Conservation (phyloP, 2,329 filamentous ascomycete species). For the Ascosphaera apis region DNA sequence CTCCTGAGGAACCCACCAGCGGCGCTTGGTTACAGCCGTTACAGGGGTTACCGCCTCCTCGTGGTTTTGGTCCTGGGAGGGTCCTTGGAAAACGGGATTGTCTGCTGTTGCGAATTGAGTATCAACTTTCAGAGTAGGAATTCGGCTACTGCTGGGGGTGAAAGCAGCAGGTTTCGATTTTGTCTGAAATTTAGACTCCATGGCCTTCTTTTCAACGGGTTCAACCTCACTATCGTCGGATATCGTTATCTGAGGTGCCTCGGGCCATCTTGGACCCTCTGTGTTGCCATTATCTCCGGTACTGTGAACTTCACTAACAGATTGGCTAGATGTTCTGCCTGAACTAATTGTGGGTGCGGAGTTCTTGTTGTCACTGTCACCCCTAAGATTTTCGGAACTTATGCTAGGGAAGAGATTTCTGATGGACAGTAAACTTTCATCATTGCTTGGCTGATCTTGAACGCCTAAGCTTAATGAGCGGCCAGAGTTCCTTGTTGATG, state of each 20-base stretch:
- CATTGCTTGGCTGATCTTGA: no score
- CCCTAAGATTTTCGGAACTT: no score
- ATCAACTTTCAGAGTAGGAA: slow-evolving; percentile 7
- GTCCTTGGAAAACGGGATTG: no score
- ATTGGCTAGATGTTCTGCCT: no score
- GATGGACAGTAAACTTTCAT: no score
- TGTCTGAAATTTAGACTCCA: neutral
- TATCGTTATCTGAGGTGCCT: neutral
- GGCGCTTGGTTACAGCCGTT: neutral
- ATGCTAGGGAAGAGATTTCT: no score
- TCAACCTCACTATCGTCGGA: neutral
- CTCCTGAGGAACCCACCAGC: neutral
- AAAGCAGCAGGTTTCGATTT: slow-evolving; percentile 4
- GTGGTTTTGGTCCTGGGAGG: neutral
- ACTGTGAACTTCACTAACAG: no score
- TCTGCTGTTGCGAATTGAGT: neutral
- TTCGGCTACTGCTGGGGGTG: slow-evolving; percentile 11
- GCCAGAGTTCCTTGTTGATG: neutral
- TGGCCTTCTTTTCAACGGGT: neutral
- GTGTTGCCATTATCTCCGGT: no score
- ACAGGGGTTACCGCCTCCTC: neutral
- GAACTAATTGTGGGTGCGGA: no score
- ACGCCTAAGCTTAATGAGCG: no score
- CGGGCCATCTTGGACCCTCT: no score
- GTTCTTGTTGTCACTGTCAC: no score